Evolutionary conservation across 2,329 filamentous ascomycete genomes (phyloP).

Genomic region (Huntiella savannae): DNA sequence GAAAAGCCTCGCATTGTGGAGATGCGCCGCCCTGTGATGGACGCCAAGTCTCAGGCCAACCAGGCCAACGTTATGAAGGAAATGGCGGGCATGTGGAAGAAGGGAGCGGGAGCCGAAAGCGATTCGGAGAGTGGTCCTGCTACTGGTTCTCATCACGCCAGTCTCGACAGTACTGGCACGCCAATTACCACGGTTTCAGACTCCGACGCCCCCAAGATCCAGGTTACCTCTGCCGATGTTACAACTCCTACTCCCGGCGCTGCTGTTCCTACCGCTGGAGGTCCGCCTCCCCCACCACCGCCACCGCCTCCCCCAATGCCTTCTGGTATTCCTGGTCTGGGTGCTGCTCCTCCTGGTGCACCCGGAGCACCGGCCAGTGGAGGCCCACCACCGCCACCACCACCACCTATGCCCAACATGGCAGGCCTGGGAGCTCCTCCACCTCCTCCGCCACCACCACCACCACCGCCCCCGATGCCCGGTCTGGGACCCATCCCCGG

Average conservation of each 20-base stretch:
- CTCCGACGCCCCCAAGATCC: slow-evolving; percentile 37
- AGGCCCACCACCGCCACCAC: slow-evolving; percentile 21
- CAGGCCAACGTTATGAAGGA: slow-evolving; percentile 52
- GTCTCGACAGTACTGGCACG: slow-evolving; percentile 45
- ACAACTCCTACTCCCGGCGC: slow-evolving; percentile 13
- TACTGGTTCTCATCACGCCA: slow-evolving; percentile 57
- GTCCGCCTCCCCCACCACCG: slow-evolving; percentile 26
- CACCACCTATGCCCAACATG: slow-evolving; percentile 20
- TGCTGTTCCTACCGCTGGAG: slow-evolving; percentile 21
- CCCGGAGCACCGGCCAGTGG: slow-evolving; percentile 14
- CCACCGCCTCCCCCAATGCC: slow-evolving; percentile 31
- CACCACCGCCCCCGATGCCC: slow-evolving; percentile 19
- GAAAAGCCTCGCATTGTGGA: slow-evolving; percentile 67
- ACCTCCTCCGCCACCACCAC: slow-evolving; percentile 16
- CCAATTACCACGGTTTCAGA: slow-evolving; percentile 46
- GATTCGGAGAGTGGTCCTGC: slow-evolving; percentile 54
- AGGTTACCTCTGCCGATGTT: slow-evolving; percentile 28
- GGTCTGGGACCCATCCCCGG: slow-evolving; percentile 22
- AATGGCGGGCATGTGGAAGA: slow-evolving; percentile 46
- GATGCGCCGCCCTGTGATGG: slow-evolving; percentile 49
- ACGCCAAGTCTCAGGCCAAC: slow-evolving; percentile 46
- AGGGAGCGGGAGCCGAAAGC: slow-evolving; percentile 34
- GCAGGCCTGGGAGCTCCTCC: not conserved
- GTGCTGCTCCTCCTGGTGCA: slow-evolving; percentile 26
- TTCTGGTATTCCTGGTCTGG: slow-evolving; percentile 20